Evolutionary conservation across 805 yeast genomes (phyloP).

Genomic region (Saturnispora ahearnii): DNA sequence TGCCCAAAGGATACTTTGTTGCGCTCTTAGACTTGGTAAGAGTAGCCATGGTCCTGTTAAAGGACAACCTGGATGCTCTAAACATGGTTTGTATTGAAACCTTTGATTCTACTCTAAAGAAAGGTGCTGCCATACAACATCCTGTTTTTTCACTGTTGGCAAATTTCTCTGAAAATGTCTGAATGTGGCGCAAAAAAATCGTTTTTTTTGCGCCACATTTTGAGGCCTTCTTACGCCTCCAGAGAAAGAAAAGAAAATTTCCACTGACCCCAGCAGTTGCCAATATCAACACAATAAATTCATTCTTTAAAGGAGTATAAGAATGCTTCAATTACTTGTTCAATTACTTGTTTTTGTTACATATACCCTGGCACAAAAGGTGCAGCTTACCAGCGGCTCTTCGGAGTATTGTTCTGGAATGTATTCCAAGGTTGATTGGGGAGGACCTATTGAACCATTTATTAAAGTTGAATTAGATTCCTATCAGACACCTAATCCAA

Average conservation of each 20-base stretch:
- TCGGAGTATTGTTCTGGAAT: constrained; percentile 82
- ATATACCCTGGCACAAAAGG: constrained; percentile 33
- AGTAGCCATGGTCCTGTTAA: constrained; percentile 8
- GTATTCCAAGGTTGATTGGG: constrained; percentile 81
- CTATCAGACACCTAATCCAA: constrained; percentile 25
- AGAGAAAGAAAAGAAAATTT: too few species aligned
- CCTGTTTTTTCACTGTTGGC: too few species aligned
- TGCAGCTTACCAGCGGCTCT: constrained; percentile 38
- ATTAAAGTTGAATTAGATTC: constrained; percentile 39
- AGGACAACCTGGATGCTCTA: background rate
- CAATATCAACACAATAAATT: too few species aligned
- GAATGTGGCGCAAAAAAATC: too few species aligned
- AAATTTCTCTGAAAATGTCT: too few species aligned
- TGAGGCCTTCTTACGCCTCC: too few species aligned
- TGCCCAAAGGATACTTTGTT: constrained; percentile 55
- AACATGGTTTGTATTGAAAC: background rate
- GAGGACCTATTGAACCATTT: constrained; percentile 63
- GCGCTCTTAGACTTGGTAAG: constrained; percentile 2
- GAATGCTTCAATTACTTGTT: background rate
- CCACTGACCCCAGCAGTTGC: too few species aligned
- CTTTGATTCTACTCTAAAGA: too few species aligned
- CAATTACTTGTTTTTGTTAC: background rate
- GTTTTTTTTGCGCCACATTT: too few species aligned
- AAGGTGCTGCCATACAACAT: too few species aligned
- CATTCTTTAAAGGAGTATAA: background rate